Evolutionary conservation across 2,329 filamentous ascomycete genomes (phyloP), one percentile per base, ranked within the genome.

Genomic region (Sporothrix inflata): DNA sequence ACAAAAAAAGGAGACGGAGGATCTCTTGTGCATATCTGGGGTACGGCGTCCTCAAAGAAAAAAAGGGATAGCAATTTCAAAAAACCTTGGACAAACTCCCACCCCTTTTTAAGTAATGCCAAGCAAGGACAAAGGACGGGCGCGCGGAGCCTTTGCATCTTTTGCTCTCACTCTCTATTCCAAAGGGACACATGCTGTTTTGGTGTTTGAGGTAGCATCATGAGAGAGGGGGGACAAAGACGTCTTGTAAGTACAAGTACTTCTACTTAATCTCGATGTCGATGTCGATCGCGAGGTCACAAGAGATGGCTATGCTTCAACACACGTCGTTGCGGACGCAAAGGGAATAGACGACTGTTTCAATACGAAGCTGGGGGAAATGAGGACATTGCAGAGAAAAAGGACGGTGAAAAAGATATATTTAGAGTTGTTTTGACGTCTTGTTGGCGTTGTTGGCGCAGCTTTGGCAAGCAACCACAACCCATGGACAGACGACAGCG

Each of bases 271-370:
- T 34, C 30, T 34, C 30, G 24, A 30, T 55, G 21, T 61, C 55
- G 19, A 61, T 61, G 55, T 21, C 55, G 55, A 61, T 61, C 55
- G 19, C 34, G 55, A 61, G 55, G 55, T 40, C 55, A 61, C 34
- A 14, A 61, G n/a, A n/a, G n/a, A n/a, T n/a, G n/a, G n/a, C n/a
- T n/a, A n/a, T n/a, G n/a, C n/a, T n/a, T n/a, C n/a, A n/a, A n/a
- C n/a, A n/a, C n/a, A n/a, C 30, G 34, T 40, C 34, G 34, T 40
- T 38, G 34, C 30, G 40, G 60, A 40, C 60, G 34, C 60, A 65
- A 45, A 16, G n/a, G 60, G 60, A 40, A 30, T 61, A 21, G 57
- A 65, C 38, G 27, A 9, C 5, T 2, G n/a, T n/a, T 19, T 3
- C 12, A 65, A 47, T 61, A 61, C 38, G 57, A 40, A 16, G n/a